Conservation (phyloP, 768 basidiomycete species). For the Pisolithus marmoratus region DNA sequence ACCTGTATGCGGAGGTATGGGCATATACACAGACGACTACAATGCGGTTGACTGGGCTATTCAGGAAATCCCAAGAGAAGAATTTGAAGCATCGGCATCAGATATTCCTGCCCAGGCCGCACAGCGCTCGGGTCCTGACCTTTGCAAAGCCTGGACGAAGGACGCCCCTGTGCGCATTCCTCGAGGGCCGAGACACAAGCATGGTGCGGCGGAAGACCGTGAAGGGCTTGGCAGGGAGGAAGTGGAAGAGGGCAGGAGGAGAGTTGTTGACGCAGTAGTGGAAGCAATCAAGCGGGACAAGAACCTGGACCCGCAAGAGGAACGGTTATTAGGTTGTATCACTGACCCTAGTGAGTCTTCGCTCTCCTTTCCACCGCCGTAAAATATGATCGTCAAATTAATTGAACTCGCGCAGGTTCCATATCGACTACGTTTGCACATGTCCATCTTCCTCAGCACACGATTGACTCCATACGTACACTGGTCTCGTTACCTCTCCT, state of each 20-base stretch:
- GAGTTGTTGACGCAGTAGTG: constrained; percentile 57
- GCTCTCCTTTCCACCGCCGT: not conserved
- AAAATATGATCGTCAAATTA: constrained; percentile 1
- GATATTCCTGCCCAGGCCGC: constrained; percentile 60
- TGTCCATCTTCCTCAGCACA: constrained; percentile 83
- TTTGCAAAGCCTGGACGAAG: constrained; percentile 59
- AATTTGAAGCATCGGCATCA: constrained; percentile 83
- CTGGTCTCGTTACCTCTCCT: constrained; percentile 86
- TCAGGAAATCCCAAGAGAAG: constrained; percentile 90
- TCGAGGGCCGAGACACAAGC: constrained; percentile 30
- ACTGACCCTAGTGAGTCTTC: constrained; percentile 63
- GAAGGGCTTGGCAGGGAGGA: constrained; percentile 31
- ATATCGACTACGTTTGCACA: constrained; percentile 82
- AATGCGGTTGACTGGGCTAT: not conserved
- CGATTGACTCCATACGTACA: constrained; percentile 88
- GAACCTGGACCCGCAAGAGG: constrained; percentile 77
- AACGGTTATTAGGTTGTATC: constrained; percentile 75
- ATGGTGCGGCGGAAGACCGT: constrained; percentile 28
- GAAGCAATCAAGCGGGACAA: constrained; percentile 71
- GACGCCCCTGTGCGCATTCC: constrained; percentile 35
- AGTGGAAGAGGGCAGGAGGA: constrained; percentile 12
- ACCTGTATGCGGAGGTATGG: constrained; percentile 88
- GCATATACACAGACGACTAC: constrained; percentile 5
- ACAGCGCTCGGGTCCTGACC: constrained; percentile 42
- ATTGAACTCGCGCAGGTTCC: constrained; percentile 37